phyloP scores from a whole-genome alignment of 2,329 filamentous ascomycete genomes.

The Graphilbum sp. region DNA sequence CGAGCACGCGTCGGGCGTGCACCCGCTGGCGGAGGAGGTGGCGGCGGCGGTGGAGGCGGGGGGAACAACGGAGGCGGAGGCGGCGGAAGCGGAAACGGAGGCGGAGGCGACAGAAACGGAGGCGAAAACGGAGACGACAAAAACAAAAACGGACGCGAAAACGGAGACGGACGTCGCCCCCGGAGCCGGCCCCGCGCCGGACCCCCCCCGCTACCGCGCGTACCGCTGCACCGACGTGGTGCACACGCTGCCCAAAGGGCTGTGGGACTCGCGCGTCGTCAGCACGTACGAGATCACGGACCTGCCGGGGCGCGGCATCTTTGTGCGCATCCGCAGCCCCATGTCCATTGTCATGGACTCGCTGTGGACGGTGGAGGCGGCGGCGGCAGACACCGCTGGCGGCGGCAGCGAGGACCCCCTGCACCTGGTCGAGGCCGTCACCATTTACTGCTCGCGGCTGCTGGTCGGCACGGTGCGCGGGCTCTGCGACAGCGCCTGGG shows the following conservation, averaged over 20 bases:
- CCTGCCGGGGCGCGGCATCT: constrained; percentile 26
- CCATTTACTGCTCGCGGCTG: constrained; percentile 33
- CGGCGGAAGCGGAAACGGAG: not conserved
- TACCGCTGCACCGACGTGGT: constrained; percentile 34
- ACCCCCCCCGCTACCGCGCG: too few relatives aligned
- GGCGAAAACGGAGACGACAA: too few relatives aligned
- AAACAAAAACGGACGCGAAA: too few relatives aligned
- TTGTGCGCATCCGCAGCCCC: constrained; percentile 33
- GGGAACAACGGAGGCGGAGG: too few relatives aligned
- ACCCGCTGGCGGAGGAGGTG: constrained; percentile 7
- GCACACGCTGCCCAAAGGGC: constrained; percentile 34
- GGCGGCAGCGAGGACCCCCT: constrained; percentile 8
- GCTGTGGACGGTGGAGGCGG: constrained; percentile 25
- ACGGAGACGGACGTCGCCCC: too few relatives aligned
- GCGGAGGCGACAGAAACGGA: constrained; percentile 13
- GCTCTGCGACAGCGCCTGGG: constrained; percentile 34
- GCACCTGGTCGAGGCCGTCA: constrained; percentile 31
- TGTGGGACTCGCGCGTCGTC: constrained; percentile 37
- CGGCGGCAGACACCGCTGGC: not conserved
- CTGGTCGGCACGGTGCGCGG: constrained; percentile 31
- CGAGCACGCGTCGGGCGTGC: constrained; percentile 7
- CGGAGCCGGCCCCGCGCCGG: too few relatives aligned
- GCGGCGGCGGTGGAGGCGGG: not conserved
- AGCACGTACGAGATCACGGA: constrained; percentile 38
- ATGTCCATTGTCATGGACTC: constrained; percentile 37